These are phyloP conservation scores for Boletus sp. DNA, from an alignment of 1,284 basidiomycete genomes.

Conservation along the genomic window DNA sequence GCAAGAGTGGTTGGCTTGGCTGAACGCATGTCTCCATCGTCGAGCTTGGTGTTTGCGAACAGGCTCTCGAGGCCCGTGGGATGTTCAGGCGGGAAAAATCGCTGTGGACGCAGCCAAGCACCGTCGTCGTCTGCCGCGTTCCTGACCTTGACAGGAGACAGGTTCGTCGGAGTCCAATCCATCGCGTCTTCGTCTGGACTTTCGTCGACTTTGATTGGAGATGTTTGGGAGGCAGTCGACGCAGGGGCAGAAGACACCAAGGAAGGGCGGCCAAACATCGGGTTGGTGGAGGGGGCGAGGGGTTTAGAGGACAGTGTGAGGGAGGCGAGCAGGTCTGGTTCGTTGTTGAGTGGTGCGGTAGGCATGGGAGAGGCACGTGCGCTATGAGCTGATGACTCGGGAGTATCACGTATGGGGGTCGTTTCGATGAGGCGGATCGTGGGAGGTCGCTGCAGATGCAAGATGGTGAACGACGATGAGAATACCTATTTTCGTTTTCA, in stretches of 20 bases:
- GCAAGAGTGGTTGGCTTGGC: background rate
- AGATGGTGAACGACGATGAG: conserved; percentile 44
- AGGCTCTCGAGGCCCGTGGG: conserved; percentile 73
- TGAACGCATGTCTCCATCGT: conserved; percentile 37
- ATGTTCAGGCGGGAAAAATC: conserved; percentile 72
- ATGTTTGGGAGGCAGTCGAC: conserved; percentile 19
- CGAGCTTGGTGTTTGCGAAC: conserved; percentile 60
- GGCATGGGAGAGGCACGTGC: conserved; percentile 26
- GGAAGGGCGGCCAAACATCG: conserved; percentile 69
- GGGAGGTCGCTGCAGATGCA: conserved; percentile 62
- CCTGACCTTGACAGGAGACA: conserved; percentile 26
- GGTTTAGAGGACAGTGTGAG: conserved; percentile 65
- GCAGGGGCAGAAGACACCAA: conserved; percentile 26
- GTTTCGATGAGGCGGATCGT: conserved; percentile 61
- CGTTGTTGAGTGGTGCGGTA: conserved; percentile 35
- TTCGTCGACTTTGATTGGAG: conserved; percentile 25
- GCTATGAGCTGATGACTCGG: conserved; percentile 25
- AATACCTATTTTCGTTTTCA: conserved; percentile 41
- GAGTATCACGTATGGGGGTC: conserved; percentile 38
- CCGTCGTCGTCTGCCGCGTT: conserved; percentile 31
- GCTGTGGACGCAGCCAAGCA: conserved; percentile 58
- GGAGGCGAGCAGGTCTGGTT: conserved; percentile 56
- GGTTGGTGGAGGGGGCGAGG: conserved; percentile 40
- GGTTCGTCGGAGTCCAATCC: conserved; percentile 64
- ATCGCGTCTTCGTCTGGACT: conserved; percentile 51